phyloP scores from a whole-genome alignment of 306 rosid species.

The Cajanus cajan region DNA sequence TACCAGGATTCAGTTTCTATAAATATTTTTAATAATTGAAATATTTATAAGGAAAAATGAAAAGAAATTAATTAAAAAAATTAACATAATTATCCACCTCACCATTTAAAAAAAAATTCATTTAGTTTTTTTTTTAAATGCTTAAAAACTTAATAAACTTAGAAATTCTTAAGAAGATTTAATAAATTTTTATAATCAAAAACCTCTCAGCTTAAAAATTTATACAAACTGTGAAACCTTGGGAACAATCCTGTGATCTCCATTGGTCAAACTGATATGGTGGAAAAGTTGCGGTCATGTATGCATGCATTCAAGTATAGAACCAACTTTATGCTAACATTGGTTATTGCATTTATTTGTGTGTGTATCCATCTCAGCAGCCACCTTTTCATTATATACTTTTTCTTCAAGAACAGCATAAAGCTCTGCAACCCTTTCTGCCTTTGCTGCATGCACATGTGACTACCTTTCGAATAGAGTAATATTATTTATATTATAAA shows the following conservation, averaged over 20 bases:
- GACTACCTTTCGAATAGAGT: neutral
- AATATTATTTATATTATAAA: neutral
- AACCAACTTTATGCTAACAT: neutral
- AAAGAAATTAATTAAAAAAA: neutral
- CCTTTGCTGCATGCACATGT: neutral
- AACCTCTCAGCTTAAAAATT: neutral
- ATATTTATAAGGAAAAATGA: neutral
- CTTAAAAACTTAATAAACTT: no score
- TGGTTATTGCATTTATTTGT: neutral
- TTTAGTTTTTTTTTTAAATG: no score
- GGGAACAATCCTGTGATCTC: neutral
- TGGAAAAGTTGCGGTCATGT: neutral
- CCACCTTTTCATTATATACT: neutral
- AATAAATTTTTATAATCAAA: no score
- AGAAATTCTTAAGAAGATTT: no score
- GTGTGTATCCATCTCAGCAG: neutral
- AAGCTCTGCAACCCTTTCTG: constrained; percentile 10
- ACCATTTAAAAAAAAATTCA: neutral
- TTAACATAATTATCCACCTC: neutral
- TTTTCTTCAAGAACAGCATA: neutral
- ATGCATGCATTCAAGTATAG: neutral
- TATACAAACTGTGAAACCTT: neutral
- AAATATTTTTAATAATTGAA: neutral
- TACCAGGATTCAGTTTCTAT: neutral
- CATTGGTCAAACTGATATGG: neutral